These are phyloP conservation scores for Pseudogymnoascus sp. DNA, from an alignment of 2,329 filamentous ascomycete genomes.

Conservation along the genomic window DNA sequence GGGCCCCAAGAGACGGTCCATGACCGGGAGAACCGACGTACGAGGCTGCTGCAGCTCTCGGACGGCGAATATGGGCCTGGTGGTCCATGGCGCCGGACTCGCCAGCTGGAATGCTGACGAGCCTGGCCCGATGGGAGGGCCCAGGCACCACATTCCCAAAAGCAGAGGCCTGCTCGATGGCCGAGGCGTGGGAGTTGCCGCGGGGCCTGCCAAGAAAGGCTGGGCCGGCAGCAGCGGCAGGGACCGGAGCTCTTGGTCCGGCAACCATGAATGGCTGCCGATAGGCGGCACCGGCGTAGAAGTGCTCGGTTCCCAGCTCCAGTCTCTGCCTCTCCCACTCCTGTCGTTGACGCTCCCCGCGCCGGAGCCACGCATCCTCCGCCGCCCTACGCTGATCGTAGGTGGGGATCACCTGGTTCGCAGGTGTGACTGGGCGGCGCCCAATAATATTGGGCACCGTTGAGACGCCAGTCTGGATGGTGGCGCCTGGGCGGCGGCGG, in stretches of 20 bases:
- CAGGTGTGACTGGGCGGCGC: neutral
- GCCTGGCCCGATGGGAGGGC: neutral
- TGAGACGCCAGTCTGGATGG: neutral
- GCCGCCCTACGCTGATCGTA: neutral
- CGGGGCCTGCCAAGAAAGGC: neutral
- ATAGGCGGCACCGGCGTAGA: neutral
- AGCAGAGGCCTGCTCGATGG: constrained; percentile 1
- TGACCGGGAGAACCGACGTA: neutral
- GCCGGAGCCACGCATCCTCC: constrained; percentile 4
- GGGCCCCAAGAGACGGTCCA: neutral
- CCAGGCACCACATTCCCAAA: constrained; percentile 3
- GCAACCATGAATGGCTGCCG: neutral
- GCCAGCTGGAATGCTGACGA: constrained; percentile 2
- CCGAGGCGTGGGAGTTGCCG: neutral
- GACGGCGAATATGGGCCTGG: neutral
- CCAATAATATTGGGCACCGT: neutral
- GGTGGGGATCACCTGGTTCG: neutral
- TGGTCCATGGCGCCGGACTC: neutral
- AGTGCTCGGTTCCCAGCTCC: neutral
- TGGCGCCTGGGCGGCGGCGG: neutral
- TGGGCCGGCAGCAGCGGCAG: neutral
- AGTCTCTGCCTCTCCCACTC: neutral
- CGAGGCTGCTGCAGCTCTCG: neutral
- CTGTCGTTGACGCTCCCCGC: neutral
- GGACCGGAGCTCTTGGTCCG: neutral